Percentiles rank a stretch among this genome's conserved stretches.
phyloP scores from a whole-genome alignment of 257 asterid genomes.

The Solanum pinnatisectum region DNA sequence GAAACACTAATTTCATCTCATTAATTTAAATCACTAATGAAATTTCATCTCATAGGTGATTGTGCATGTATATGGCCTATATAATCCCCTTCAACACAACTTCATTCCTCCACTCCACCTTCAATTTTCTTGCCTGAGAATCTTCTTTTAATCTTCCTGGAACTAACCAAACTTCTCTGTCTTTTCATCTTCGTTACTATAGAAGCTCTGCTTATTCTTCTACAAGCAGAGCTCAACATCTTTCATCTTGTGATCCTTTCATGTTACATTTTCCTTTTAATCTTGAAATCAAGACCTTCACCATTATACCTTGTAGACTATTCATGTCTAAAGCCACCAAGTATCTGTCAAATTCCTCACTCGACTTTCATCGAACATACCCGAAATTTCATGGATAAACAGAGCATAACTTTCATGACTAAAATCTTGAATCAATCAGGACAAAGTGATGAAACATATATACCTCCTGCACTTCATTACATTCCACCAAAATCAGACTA shows the following conservation, averaged over 20 bases:
- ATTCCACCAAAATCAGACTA: constrained; percentile 67
- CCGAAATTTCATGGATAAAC: constrained; percentile 32
- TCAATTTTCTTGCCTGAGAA: neutral
- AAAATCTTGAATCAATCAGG: constrained; percentile 62
- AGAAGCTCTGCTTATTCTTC: neutral
- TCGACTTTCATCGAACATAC: constrained; percentile 50
- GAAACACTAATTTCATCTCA: no score
- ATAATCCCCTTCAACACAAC: neutral
- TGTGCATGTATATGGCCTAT: neutral
- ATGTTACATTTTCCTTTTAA: neutral
- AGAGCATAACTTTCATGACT: constrained; percentile 46
- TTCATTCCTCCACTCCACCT: neutral
- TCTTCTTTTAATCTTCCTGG: neutral
- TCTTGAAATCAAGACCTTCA: constrained; percentile 5
- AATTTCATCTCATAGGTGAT: no score
- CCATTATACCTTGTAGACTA: constrained; percentile 53
- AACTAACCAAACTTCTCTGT: neutral
- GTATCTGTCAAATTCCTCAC: constrained; percentile 40
- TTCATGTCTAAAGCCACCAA: constrained; percentile 69
- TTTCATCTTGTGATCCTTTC: neutral
- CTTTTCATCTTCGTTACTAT: neutral
- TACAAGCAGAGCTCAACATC: neutral
- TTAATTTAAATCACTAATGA: no score
- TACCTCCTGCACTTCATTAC: constrained; percentile 60
- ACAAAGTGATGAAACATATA: constrained; percentile 50